Base-by-base conservation (phyloP, 345 rosid species). In the Schrenkiella parvula region DNA sequence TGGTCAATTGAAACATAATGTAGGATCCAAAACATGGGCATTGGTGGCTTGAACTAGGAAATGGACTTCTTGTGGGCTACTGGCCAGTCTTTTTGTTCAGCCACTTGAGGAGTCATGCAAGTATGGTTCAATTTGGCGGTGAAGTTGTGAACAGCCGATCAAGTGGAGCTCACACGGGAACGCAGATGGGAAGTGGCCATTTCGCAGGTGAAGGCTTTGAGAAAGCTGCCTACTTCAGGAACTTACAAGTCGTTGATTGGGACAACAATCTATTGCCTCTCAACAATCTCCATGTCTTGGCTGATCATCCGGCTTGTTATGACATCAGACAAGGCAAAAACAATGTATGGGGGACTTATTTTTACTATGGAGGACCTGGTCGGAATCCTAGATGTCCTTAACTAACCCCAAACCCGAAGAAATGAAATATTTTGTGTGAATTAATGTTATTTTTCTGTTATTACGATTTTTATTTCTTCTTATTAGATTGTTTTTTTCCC, bases 101-200 rank as follows among this genome's bases (percentile, higher is more conserved):
- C 34, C 97, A 91, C 70, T 67, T 95, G 34, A 86, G 95, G 70
- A 87, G 81, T 82, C 96, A 91, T 66, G 97, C 99, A 31, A 95
- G 83, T 68, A 91, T 95, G 99, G 83, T 95, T 19, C 99, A 95
- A 68, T 95, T 89, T 50, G 99, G 99, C 4, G 97, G 99, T 15
- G 99, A 95, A 70, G 80, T 87, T 22, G 97, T 95, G 14, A 95
- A 95, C 80, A 78, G 87, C 9, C 75, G 90, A 73, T 81, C 96
- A 11, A 82, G 89, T 14, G 88, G 68, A 41, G 77, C 43, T 61
- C 99, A 95, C 89, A 91, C 99, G 2, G 74, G 87, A 6, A 95
- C 99, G 0, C 91, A 95, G 55, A 95, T 95, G 99, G 99, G 99
- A 3, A 95, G 99, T 57, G 99, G 99, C 4, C 97, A 85, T 81